Percentiles rank a stretch among this genome's conserved stretches.
These are phyloP conservation scores for Castanea sativa DNA, from an alignment of 306 rosid genomes.

Conservation along the genomic window DNA sequence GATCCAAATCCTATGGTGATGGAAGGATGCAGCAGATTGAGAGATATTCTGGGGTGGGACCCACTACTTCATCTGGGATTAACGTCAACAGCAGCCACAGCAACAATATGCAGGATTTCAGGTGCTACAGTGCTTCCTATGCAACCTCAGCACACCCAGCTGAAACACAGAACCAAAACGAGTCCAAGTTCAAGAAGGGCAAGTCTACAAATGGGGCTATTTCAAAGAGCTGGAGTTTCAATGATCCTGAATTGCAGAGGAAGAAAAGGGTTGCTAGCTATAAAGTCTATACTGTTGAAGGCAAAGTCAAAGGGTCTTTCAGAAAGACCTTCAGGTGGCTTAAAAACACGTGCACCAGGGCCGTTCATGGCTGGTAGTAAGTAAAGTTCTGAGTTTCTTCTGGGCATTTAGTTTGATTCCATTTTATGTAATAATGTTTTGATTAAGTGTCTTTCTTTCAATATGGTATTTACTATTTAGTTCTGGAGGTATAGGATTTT, in stretches of 20 bases:
- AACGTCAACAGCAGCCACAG: too few species aligned
- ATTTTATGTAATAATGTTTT: not conserved
- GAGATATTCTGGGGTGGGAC: constrained; percentile 36
- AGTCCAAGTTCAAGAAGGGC: constrained; percentile 69
- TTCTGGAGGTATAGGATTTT: not conserved
- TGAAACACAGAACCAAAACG: constrained; percentile 45
- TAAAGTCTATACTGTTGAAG: constrained; percentile 84
- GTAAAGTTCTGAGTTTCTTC: not conserved
- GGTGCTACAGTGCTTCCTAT: constrained; percentile 82
- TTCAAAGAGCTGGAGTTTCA: constrained; percentile 73
- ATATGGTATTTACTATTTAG: not conserved
- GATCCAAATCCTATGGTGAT: constrained; percentile 73
- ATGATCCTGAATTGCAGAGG: constrained; percentile 90
- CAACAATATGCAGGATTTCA: constrained; percentile 67
- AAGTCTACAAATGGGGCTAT: constrained; percentile 60
- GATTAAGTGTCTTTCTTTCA: too few species aligned
- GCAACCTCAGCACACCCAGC: constrained; percentile 62
- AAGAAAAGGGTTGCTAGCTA: constrained; percentile 92
- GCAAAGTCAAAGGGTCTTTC: constrained; percentile 78
- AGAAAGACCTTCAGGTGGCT: constrained; percentile 88
- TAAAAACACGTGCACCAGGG: constrained; percentile 70
- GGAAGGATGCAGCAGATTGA: constrained; percentile 73
- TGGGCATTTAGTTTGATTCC: not conserved
- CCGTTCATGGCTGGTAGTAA: constrained; percentile 67
- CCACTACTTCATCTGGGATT: constrained; percentile 11